Base-by-base conservation (phyloP, 208 protist species). In the Acanthamoeba sp. region DNA sequence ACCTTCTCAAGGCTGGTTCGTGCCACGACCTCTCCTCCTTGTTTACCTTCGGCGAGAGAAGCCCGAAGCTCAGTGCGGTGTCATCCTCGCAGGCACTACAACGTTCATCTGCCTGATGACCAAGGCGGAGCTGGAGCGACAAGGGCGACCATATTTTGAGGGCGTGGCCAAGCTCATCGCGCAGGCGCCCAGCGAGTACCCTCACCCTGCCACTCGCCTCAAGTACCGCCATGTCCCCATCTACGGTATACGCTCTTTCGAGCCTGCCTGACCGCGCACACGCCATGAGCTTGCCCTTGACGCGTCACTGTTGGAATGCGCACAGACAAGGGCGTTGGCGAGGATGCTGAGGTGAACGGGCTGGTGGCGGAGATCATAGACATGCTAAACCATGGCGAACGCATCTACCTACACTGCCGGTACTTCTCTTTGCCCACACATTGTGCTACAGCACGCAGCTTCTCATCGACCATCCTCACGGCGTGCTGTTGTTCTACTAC, bases 31-130 rank as follows among this genome's bases (percentile, higher is more conserved):
- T n/a, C n/a, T n/a, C 42, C 42, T 48, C 42, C 10, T 48, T 48
- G 42, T 55, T 16, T 16, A 55, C 48, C n/a, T n/a, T n/a, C n/a
- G n/a, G n/a, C n/a, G n/a, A n/a, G n/a, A n/a, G n/a, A n/a, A n/a
- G n/a, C n/a, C n/a, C n/a, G n/a, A n/a, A n/a, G n/a, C 42, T 48
- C 42, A 3, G 42, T 48, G 6, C 42, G 42, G 42, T n/a, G n/a
- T n/a, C 42, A 48, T 10, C 42, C 10, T 10, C 3, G 3, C 55
- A 71, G 64, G 64, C 64, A 71, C 64, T 1, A 71, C 64, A 29
- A 71, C 64, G n/a, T 71, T 71, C 32, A 38, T 71, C 36, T 71
- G 64, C 32, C 32, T 71, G 64, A 71, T 71, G 64, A 71, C 64
- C 3, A 71, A 71, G 36, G 64, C 64, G 6, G 64, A 71, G 27